Conservation (phyloP, 1,284 basidiomycete genomes). For the Mycena citricolor region DNA sequence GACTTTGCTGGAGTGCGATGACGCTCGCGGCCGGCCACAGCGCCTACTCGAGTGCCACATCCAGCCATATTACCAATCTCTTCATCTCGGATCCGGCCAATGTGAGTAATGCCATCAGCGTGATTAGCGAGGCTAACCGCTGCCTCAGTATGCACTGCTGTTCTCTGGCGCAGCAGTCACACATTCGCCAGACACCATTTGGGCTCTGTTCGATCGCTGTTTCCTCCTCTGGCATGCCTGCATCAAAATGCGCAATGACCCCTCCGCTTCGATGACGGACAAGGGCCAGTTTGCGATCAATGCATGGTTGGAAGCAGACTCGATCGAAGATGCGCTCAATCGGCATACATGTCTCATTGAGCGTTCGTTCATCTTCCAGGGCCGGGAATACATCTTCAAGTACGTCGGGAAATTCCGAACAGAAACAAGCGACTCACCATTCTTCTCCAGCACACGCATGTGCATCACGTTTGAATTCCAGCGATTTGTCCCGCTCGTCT, state of each 20-base stretch:
- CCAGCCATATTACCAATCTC: constrained; percentile 43
- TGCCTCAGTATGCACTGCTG: constrained; percentile 59
- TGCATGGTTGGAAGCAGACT: constrained; percentile 72
- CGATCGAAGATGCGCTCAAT: constrained; percentile 61
- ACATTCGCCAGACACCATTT: constrained; percentile 56
- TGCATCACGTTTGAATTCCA: constrained; percentile 69
- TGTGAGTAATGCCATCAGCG: constrained; percentile 40
- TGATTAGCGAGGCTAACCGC: constrained; percentile 9
- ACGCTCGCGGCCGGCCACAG: constrained; percentile 62
- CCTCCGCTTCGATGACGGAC: constrained; percentile 34
- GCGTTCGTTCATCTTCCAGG: constrained; percentile 64
- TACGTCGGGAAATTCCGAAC: constrained; percentile 27
- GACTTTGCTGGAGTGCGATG: constrained; percentile 70
- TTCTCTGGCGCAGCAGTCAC: constrained; percentile 66
- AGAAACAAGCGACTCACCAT: constrained; percentile 8
- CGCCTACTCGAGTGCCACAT: constrained; percentile 54
- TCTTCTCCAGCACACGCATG: constrained; percentile 56
- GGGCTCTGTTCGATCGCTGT: constrained; percentile 68
- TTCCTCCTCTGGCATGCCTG: constrained; percentile 75
- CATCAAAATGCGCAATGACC: constrained; percentile 53
- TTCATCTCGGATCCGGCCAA: constrained; percentile 67
- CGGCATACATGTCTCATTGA: constrained; percentile 67
- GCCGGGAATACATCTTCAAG: constrained; percentile 76
- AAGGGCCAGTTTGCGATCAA: constrained; percentile 62
- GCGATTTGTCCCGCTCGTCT: constrained; percentile 59